phyloP scores from a whole-genome alignment of 2,329 filamentous ascomycete species.

The Fusarium sp. region DNA sequence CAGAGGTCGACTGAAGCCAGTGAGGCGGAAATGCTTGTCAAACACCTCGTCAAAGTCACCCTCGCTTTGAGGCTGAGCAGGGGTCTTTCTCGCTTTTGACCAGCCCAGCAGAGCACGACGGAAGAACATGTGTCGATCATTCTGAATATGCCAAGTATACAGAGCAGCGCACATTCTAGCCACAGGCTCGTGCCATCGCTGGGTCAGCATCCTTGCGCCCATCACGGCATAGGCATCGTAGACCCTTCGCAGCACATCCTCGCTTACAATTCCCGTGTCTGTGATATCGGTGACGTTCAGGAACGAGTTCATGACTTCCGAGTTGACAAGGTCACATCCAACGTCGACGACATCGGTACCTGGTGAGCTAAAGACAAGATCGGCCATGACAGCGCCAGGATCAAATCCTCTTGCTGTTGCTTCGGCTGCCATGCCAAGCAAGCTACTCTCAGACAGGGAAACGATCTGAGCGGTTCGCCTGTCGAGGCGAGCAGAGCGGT shows the following conservation, averaged over 20 bases:
- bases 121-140: constrained; percentile 48
- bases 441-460: constrained; percentile 38
- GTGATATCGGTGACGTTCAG: constrained; percentile 37
- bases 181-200: constrained; percentile 48
- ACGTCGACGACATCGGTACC: constrained; percentile 41
- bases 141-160: constrained; percentile 49
- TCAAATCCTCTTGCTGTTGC: constrained; percentile 37
- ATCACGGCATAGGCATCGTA: constrained; percentile 38
- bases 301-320: constrained; percentile 42
- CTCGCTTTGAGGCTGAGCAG: constrained; percentile 40
- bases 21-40: constrained; percentile 43
- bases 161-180: constrained; percentile 47
- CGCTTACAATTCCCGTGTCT: constrained; percentile 31
- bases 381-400: constrained; percentile 36
- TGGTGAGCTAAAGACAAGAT: constrained; percentile 42
- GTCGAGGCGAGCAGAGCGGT: constrained; percentile 29
- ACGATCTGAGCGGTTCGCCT: constrained; percentile 38
- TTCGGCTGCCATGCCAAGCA: constrained; percentile 40
- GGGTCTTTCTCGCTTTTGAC: constrained; percentile 44
- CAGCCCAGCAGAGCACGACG: constrained; percentile 47
- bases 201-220: constrained; percentile 46
- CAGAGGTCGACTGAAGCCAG: constrained; percentile 42
- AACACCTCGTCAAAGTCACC: constrained; percentile 48
- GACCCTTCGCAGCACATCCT: constrained; percentile 29
- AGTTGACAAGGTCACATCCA: constrained; percentile 38